Evolutionary conservation across 2,329 filamentous ascomycete genomes (phyloP), one percentile per base, ranked within the genome.

Genomic region (Aspergillus luchuensis): DNA sequence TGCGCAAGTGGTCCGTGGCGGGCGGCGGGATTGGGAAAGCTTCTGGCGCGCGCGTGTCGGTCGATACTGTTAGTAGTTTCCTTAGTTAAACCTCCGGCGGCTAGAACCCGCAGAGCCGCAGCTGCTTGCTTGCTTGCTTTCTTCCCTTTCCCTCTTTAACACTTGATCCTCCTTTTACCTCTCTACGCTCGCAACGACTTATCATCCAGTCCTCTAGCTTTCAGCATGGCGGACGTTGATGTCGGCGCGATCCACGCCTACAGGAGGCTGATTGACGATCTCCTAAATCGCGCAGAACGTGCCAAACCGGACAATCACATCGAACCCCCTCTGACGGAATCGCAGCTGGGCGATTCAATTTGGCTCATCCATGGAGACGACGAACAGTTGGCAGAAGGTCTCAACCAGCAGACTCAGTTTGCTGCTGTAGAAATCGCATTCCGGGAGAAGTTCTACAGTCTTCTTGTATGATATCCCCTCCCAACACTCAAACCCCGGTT

Each of bases 361-460:
- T 62, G 73, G 73, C 63, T 68, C 48, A 78, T 85, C 21, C 62
- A 67, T 8, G 63, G 63, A 17, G 61, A 68, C 8, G 63, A 73
- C 48, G 56, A 68, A 25, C 60, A 60, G 3, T 36, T 56, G 8
- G 56, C 67, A 3, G 66, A 69, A 25, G 77, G 80, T 41, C 81
- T 82, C 66, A 80, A 69, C 61, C 84, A 84, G 48, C 87, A 88
- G 66, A 73, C 76, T 25, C 78, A 79, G 38, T 87, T 87, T 72
- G 87, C 89, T 36, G 84, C 91, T 21, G 86, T 97, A 50, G 95
- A 98, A 76, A 92, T 90, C 17, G 92, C 92, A 10, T 90, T 90
- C 54, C 88, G 92, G 69, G 87, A 90, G 68, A 85, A 90, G 51
- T 96, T 98, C 77, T 91, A 91, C 76, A 82, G 85, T 63, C 81